Evolutionary conservation across 2,329 filamentous ascomycete species (phyloP), one percentile per base, ranked within the genome.

Genomic region (Ciborinia camelliae): DNA sequence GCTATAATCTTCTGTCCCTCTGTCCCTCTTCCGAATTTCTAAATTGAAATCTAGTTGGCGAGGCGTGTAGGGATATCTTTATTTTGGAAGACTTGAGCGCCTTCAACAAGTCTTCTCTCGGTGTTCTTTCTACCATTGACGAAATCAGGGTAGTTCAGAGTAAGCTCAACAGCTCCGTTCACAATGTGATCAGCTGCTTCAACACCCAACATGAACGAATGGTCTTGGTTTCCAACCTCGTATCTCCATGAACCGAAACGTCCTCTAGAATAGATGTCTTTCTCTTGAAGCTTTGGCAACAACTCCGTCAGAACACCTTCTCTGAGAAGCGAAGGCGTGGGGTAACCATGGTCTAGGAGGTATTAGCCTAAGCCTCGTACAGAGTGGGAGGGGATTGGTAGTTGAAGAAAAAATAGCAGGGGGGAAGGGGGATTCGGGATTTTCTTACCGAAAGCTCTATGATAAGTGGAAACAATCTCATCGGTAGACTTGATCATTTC

Each of bases 201-300:
- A 41, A 90, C 89, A 76, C 89, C 89, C 69, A 90, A 80, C 88
- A 91, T 91, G 78, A 91, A 91, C 30, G 83, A 87, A 79, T 91
- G 88, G 76, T 91, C 89, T 79, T 59, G 53, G 79, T 89, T 90
- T 71, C 87, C 87, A 54, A 90, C 91, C 81, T 99, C 95, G 82
- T 99, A 99, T 76, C 92, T 86, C 95, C 95, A 99, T 83, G 90
- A 94, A 74, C 95, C 95, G 80, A 99, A 99, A 69, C 95, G 93
- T 73, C 95, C 95, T 79, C 95, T 92, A 53, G 93, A 97, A 82
- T 89, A 91, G 80, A 99, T 99, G 76, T 88, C 94, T 83, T 91
- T 87, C 68, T 87, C 90, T 81, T 96, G 89, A 66, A 99, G 89
- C 81, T 91, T 93, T 74, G 95, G 95, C 60, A 99, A 88, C 64